Conservation (phyloP, 2,329 filamentous ascomycete species). For the Nigrospora sphaerica region DNA sequence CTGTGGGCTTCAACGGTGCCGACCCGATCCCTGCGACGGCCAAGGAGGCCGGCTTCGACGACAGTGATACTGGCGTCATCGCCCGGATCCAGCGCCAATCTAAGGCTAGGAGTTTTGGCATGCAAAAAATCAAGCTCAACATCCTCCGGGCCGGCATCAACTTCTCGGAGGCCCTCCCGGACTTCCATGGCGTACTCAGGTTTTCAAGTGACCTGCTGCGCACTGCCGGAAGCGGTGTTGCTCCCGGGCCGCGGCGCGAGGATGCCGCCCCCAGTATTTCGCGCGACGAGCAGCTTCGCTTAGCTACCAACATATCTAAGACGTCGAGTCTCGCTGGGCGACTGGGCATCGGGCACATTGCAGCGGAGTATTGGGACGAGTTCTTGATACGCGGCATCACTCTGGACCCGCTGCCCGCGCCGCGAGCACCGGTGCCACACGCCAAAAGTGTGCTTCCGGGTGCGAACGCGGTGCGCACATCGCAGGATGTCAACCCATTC, state of each 20-base stretch:
- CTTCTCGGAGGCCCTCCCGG: slow-evolving; percentile 87
- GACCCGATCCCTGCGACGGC: slow-evolving; percentile 3
- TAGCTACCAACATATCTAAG: slow-evolving; percentile 80
- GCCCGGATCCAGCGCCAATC: slow-evolving; percentile 54
- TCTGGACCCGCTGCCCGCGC: slow-evolving; percentile 54
- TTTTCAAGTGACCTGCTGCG: slow-evolving; percentile 81
- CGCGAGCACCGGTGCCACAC: slow-evolving; percentile 60
- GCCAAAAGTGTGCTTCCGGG: slow-evolving; percentile 47
- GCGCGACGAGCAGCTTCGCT: slow-evolving; percentile 75
- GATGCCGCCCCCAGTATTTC: slow-evolving; percentile 64
- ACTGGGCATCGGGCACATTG: slow-evolving; percentile 61
- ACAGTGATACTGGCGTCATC: slow-evolving; percentile 46
- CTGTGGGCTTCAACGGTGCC: slow-evolving; percentile 43
- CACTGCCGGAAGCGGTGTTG: slow-evolving; percentile 72
- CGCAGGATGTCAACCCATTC: slow-evolving; percentile 71
- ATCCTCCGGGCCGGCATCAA: slow-evolving; percentile 85
- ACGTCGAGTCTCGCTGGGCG: slow-evolving; percentile 72
- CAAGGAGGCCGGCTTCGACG: slow-evolving; percentile 16
- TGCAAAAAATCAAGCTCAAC: slow-evolving; percentile 73
- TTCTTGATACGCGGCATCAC: slow-evolving; percentile 78
- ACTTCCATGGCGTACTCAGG: slow-evolving; percentile 82
- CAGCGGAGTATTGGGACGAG: slow-evolving; percentile 94
- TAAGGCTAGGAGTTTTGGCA: slow-evolving; percentile 62
- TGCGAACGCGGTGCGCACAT: slow-evolving; percentile 40
- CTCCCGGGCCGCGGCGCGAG: slow-evolving; percentile 61